Evolutionary conservation across 73 alveolate genomes (phyloP), one percentile per base, ranked within the genome.

Genomic region (Stentor roeselii): DNA sequence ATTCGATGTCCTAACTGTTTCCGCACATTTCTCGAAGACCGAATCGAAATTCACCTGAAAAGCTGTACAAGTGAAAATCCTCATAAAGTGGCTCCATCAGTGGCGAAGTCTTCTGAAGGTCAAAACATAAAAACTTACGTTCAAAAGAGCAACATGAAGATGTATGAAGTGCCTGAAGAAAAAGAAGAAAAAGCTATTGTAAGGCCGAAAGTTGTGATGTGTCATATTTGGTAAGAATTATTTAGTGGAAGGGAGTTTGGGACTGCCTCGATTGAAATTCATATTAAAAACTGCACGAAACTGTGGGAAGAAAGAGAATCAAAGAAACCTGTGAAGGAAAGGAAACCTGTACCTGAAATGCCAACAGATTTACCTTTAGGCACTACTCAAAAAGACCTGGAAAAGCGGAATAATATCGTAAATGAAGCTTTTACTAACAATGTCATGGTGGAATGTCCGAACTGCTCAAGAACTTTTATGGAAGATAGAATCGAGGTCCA

Each of bases 161-260:
- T 50, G 6, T 50, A 50, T 50, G 67, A 50, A 50, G n/a, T n/a
- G n/a, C 67, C 67, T 50, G 21, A 50, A 21, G 21, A 50, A 50
- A 50, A 50, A 11, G 67, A 50, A 50, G 80, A 32, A 67, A 67
- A 67, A 67, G 27, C 80, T 21, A 27, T 59, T 40, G 3, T 30
- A 34, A 60, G 85, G 21, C 95, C 95, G 3, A 89, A 86, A 76
- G 83, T 90, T 6, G 37, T 90, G 3, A 83, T 75, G 27, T 92
- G 97, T 87, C 75, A 92, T 59, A 82, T 92, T 2, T 92, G 67
- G 67, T 50, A 50, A 50, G 21, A 21, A 11, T 11, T 50, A 50
- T 50, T 50, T 50, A 50, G 99, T 60, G 99, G 99, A 38, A 80
- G 96, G 78, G 95, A 93, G 80, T 95, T 90, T 85, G 98, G 99